phyloP scores from a whole-genome alignment of 2,329 filamentous ascomycete genomes.

The Verticillium albo-atrum region DNA sequence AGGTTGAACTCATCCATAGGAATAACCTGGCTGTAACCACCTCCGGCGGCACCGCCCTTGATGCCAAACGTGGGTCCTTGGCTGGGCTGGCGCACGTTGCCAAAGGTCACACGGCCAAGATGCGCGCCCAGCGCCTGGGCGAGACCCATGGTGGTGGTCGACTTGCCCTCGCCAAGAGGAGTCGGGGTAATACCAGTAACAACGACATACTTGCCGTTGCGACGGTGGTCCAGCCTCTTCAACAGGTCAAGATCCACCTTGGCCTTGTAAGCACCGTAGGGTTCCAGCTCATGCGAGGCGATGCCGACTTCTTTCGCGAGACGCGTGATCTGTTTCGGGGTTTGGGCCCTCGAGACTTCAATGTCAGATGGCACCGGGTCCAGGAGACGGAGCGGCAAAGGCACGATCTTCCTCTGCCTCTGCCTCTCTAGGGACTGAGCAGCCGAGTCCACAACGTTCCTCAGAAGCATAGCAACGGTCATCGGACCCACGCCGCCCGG shows the following conservation, averaged over 20 bases:
- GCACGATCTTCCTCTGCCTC: conserved; percentile 72
- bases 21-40: conserved; percentile 98
- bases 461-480: conserved; percentile 97
- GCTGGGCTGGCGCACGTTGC: conserved; percentile 94
- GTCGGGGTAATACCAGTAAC: conserved; percentile 96
- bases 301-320: conserved; percentile 87
- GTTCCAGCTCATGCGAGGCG: conserved; percentile 82
- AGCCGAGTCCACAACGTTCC: conserved; percentile 89
- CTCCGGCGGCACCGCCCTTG: conserved; percentile 95
- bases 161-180: conserved; percentile 95
- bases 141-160: conserved; percentile 93
- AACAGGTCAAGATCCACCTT: conserved; percentile 85
- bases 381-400: conserved; percentile 76
- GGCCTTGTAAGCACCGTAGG: conserved; percentile 91
- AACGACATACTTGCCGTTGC: conserved; percentile 85
- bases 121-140: conserved; percentile 90
- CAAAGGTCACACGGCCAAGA: conserved; percentile 81
- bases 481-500: conserved; percentile 96
- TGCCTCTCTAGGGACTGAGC: conserved; percentile 77
- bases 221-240: conserved; percentile 79
- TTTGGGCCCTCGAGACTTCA: conserved; percentile 81
- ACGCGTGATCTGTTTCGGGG: conserved; percentile 84
- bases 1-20: conserved; percentile 99
- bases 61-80: conserved; percentile 98
- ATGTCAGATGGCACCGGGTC: conserved; percentile 93